Base-by-base conservation (phyloP, 164 flowering plant genomes). In the Echeveria elegans region DNA sequence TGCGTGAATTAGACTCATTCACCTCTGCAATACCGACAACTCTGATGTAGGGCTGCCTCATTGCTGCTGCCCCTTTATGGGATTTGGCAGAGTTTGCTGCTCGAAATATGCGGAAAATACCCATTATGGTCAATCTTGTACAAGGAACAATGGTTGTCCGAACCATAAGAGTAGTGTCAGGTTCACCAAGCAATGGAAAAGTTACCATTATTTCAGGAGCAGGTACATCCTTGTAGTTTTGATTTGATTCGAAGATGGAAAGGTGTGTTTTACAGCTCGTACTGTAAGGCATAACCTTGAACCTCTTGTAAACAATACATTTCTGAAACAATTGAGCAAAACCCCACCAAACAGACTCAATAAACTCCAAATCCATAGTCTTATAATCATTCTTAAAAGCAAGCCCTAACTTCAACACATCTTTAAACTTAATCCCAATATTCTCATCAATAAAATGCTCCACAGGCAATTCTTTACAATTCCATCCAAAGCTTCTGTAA, bases 121-220 rank as follows among this genome's bases (percentile, higher is more conserved):
- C 99, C 86, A 95, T 83, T 63, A 95, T 79, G 28, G 97, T 92
- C 75, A 95, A 77, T 77, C 99, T 83, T 50, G 94, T 88, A 36
- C 99, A 97, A 21, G 99, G 99, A 8, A 90, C 94, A 74, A 92
- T 87, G 41, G 90, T 88, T 74, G 99, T 95, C 96, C 97, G 92
- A 38, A 97, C 99, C 66, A 95, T 94, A 72, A 95, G 79, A 61
- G 89, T 71, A 43, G 96, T 93, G 45, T 82, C 77, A 16, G 83
- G 74, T 79, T 92, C 99, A 37, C 76, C 94, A 75, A 89, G 69
- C 50, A 92, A 72, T 18, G 96, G 99, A 66, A 95, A 95, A 50
- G 97, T 45, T 47, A 87, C 85, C 90, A 89, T 86, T 63, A 89
- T 81, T 75, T 90, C 97, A 45, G 97, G 97, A 53, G 89, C 97